Conservation (phyloP, 176 grass and related monocot genomes). For the Pontederia paniculata region DNA sequence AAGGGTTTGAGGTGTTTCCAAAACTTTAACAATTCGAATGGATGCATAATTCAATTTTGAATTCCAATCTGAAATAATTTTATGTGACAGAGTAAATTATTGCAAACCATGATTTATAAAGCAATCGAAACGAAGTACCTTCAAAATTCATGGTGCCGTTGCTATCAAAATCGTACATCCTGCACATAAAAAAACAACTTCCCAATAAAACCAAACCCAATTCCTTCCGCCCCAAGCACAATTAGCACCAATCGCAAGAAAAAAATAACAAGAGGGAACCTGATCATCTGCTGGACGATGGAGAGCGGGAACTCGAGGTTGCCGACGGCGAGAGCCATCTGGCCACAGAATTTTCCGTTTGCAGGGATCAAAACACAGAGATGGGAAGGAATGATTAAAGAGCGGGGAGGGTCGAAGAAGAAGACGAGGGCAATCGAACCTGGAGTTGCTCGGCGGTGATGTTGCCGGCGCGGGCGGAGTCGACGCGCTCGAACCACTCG, state of each 20-base stretch:
- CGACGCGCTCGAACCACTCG: slow-evolving; percentile 70
- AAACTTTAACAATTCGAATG: too few species aligned
- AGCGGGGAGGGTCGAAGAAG: not conserved
- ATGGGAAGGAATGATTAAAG: not conserved
- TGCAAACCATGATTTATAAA: too few species aligned
- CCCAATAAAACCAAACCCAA: slow-evolving; percentile 1
- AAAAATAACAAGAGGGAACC: slow-evolving; percentile 17
- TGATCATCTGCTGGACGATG: slow-evolving; percentile 77
- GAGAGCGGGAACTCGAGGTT: slow-evolving; percentile 68
- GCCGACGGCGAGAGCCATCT: slow-evolving; percentile 56
- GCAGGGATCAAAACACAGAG: slow-evolving; percentile 8
- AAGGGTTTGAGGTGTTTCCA: too few species aligned
- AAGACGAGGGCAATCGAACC: slow-evolving; percentile 18
- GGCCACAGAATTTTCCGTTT: slow-evolving; percentile 8
- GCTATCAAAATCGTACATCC: slow-evolving; percentile 81
- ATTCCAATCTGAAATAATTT: too few species aligned
- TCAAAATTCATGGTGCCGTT: slow-evolving; percentile 82
- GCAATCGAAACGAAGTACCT: slow-evolving; percentile 32
- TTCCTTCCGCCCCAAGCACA: not conserved
- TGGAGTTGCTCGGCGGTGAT: slow-evolving; percentile 56
- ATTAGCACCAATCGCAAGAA: too few species aligned
- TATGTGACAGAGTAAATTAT: too few species aligned
- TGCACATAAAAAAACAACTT: slow-evolving; percentile 13
- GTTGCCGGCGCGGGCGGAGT: slow-evolving; percentile 46
- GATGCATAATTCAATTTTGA: too few species aligned